Base-by-base conservation (phyloP, 2,329 filamentous ascomycete species). In the Aspergillus carbonarius region DNA sequence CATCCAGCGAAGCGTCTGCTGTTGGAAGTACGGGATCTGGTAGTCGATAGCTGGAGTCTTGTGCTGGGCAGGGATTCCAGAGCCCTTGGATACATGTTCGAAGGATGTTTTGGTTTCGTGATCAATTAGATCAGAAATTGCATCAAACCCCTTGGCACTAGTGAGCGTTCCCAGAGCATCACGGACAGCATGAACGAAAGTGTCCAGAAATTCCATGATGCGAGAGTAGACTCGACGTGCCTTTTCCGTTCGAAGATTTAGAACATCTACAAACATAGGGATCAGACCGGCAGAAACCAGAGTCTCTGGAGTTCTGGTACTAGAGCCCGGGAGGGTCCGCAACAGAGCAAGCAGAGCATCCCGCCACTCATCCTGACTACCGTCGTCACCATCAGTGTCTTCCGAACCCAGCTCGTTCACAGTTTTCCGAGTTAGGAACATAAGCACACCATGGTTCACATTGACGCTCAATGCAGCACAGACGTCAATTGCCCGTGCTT, bases 361-460 rank as follows among this genome's bases (percentile, higher is more conserved):
- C 18, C 93, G 89, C 93, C 93, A 99, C 68, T 95, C 88, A 70
- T 96, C 92, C 60, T 87, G 81, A 59, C 87, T 85, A n/a, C 85
- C 85, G 57, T 85, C 82, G 63, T 87, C 83, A 20, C 84, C 81
- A 13, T 74, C 72, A 39, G 86, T 81, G 59, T 81, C 77, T 56
- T 88, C 85, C 51, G 79, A 79, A 58, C 83, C 86, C 78, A 99
- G 88, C 63, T 92, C 90, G 17, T 89, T 88, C 58, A 98, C 90
- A 9, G 92, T 91, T 75, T 96, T 97, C 57, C 93, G 86, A 51
- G 96, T 89, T 65, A 97, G 85, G 70, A 97, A 98, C 65, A 98
- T 89, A 46, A 99, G 82, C 30, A 98, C 89, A 13, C 95, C 96
- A 68, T 99, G 96, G 68, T 96, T 98, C 37, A 98, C 93, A 66